Conservation (phyloP, 106 monocot genomes). For the Dioscorea dumetorum region DNA sequence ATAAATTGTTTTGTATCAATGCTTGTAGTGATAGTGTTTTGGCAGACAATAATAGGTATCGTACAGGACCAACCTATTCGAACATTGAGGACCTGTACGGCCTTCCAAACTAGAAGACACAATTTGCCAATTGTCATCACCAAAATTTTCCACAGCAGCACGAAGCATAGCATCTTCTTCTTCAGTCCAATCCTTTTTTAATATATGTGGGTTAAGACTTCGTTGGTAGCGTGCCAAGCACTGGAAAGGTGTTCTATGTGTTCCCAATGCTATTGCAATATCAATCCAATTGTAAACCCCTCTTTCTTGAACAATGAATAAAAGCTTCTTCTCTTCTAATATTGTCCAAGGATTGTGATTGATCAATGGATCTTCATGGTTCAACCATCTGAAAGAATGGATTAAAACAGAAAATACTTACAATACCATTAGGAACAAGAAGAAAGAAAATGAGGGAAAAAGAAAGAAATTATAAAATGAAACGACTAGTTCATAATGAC, state of each 20-base stretch:
- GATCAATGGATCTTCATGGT: constrained; percentile 82
- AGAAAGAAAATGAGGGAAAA: not conserved
- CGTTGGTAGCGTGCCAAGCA: constrained; percentile 89
- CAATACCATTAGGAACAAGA: not conserved
- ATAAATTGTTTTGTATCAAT: no score
- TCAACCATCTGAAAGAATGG: constrained; percentile 59
- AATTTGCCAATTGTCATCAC: constrained; percentile 74
- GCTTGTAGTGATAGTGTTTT: no score
- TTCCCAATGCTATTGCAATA: constrained; percentile 51
- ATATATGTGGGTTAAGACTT: constrained; percentile 92
- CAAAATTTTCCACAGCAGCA: constrained; percentile 69
- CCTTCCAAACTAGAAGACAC: constrained; percentile 76
- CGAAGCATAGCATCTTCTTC: constrained; percentile 72
- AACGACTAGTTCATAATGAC: not conserved
- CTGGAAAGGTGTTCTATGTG: constrained; percentile 84
- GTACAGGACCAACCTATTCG: constrained; percentile 60
- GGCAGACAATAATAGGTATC: no score
- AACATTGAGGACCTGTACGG: constrained; percentile 80
- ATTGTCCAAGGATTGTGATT: constrained; percentile 70
- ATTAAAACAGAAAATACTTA: not conserved
- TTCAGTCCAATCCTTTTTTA: constrained; percentile 83
- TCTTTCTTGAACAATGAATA: constrained; percentile 67
- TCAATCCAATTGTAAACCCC: constrained; percentile 91
- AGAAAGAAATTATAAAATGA: not conserved
- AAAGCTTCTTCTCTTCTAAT: constrained; percentile 83